Base-by-base conservation (phyloP, 805 yeast species). In the Starmerella floricola region DNA sequence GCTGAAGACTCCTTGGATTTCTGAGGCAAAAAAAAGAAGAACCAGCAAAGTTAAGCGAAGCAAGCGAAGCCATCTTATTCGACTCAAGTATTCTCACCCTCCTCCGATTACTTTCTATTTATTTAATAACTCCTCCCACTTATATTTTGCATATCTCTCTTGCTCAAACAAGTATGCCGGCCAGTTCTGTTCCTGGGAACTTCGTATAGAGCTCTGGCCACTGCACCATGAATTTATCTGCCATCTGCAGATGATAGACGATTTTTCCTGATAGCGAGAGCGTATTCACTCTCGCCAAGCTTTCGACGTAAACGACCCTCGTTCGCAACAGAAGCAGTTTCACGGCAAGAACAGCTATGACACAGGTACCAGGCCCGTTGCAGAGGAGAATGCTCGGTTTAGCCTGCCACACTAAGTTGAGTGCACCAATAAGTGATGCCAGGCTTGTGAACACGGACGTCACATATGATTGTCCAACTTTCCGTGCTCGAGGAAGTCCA, bases 361-460 rank as follows among this genome's bases (percentile, higher is more conserved):
- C 84, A 19, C 80, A 64, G 1, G 91, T 79, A 0, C 86, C 95
- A 4, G 87, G 96, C 3, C 95, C 95, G 55, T 84, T 84, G 45
- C 74, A 53, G 13, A 79, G 55, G 18, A 78, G 40, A 42, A 59
- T 55, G 1, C 72, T 59, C 26, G 72, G 68, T 36, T 59, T 79
- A 16, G 50, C 44, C 4, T 34, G 30, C 36, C 48, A 45, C 1
- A 64, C 59, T 6, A 65, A 40, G 1, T 26, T 23, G 8, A 61
- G 27, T 18, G 73, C 54, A 10, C 52, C 44, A 1, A 40, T 20
- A 2, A 64, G 57, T 16, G 78, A 67, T 15, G 40, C 33, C 3
- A 67, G 2, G 0, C 78, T 73, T 35, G 72, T 69, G 31, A 60
- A 44, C 2, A 72, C 51, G 2, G 81, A 70, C 45, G 73, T 66